These are phyloP conservation scores for Viola pubescens DNA, from an alignment of 441 rosid species.

Conservation along the genomic window DNA sequence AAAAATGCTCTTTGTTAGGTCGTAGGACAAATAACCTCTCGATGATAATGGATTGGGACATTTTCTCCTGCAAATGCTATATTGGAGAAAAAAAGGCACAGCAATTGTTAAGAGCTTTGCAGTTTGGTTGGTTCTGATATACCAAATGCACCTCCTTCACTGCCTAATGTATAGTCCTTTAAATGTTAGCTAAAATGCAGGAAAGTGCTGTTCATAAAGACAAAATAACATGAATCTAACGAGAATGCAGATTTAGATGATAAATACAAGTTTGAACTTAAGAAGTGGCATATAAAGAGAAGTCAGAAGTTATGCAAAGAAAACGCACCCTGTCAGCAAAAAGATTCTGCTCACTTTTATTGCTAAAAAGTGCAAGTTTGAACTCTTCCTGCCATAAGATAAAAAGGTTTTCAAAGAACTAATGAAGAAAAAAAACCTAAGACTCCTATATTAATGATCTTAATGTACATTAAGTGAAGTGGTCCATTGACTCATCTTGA, in stretches of 20 bases:
- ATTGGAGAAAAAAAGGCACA: too few relatives aligned
- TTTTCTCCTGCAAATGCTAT: too few relatives aligned
- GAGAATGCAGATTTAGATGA: background rate
- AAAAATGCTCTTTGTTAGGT: too few relatives aligned
- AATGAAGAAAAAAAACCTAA: background rate
- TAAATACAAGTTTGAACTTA: background rate
- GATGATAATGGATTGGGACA: too few relatives aligned
- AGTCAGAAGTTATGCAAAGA: background rate
- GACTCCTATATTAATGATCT: background rate
- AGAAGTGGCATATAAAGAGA: background rate
- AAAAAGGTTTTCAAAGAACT: background rate
- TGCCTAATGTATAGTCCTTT: background rate
- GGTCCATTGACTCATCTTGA: background rate
- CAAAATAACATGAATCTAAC: background rate
- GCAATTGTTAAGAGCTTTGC: too few relatives aligned
- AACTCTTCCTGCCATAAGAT: constrained; percentile 50
- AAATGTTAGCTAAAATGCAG: background rate
- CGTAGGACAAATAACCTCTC: too few relatives aligned
- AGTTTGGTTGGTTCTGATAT: background rate
- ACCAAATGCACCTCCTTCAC: background rate
- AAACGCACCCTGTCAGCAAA: constrained; percentile 50
- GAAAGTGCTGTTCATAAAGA: too few relatives aligned
- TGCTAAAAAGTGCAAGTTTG: constrained; percentile 43
- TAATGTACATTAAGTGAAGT: constrained; percentile 3
- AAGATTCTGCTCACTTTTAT: constrained; percentile 46